Percentiles rank a stretch among this genome's conserved stretches.
Conservation (phyloP, 2,329 filamentous ascomycete genomes). For the Monilinia aucupariae region DNA sequence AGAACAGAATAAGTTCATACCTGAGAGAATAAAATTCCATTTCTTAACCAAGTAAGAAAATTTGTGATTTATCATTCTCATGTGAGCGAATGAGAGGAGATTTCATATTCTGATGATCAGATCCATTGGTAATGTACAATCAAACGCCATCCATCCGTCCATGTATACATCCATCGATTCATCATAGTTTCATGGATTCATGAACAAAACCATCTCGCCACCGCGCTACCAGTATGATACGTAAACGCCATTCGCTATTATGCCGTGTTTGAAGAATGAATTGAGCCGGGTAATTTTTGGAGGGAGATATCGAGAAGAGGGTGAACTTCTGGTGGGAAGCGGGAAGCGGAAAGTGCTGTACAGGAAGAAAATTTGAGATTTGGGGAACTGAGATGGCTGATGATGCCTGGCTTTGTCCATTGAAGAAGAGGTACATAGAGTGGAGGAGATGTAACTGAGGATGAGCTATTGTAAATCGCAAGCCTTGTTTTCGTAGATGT, state of each 20-base stretch:
- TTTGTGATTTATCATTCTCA: neutral
- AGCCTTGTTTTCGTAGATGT: neutral
- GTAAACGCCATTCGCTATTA: slow-evolving; percentile 10
- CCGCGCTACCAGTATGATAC: slow-evolving; percentile 1
- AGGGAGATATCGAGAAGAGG: neutral
- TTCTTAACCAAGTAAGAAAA: neutral
- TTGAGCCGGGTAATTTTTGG: neutral
- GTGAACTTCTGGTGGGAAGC: neutral
- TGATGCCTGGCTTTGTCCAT: neutral
- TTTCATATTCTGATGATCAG: slow-evolving; percentile 4
- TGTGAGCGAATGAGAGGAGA: neutral
- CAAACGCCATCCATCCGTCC: slow-evolving; percentile 7
- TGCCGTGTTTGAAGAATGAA: neutral
- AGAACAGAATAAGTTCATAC: neutral
- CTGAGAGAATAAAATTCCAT: neutral
- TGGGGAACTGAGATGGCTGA: neutral
- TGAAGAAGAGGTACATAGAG: neutral
- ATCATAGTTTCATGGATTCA: neutral
- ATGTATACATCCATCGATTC: neutral
- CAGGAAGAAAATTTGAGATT: neutral
- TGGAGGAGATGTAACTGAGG: neutral
- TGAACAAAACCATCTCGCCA: slow-evolving; percentile 8
- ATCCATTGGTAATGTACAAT: slow-evolving; percentile 10
- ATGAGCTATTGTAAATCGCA: neutral
- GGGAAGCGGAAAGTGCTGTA: neutral